Conservation (phyloP, 306 rosid species). For the Begonia fuchsioides region DNA sequence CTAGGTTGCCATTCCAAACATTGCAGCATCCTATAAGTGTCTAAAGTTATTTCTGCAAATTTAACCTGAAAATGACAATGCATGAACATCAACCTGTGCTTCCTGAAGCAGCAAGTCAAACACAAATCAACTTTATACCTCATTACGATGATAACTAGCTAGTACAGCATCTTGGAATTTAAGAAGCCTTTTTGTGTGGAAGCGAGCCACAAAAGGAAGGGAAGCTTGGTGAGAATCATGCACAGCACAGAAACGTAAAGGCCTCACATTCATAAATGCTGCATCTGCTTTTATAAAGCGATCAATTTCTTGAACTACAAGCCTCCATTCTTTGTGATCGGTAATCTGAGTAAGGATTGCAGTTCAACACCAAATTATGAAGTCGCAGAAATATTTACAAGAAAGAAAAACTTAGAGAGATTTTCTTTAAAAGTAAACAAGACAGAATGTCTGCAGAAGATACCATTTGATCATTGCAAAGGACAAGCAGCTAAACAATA, state of each 20-base stretch:
- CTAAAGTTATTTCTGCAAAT: slow-evolving; percentile 88
- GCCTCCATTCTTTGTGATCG: slow-evolving; percentile 89
- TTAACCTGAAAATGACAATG: slow-evolving; percentile 56
- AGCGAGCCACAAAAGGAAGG: slow-evolving; percentile 76
- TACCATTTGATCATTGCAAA: too few relatives aligned
- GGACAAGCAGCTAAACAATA: too few relatives aligned
- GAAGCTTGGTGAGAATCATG: slow-evolving; percentile 65
- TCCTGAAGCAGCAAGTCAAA: neutral
- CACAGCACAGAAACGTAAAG: slow-evolving; percentile 60
- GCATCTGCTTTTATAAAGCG: slow-evolving; percentile 65
- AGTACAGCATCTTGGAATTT: slow-evolving; percentile 75
- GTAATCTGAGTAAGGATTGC: slow-evolving; percentile 48
- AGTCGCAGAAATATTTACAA: slow-evolving; percentile 1
- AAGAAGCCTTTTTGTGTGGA: slow-evolving; percentile 84
- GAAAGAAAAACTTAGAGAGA: neutral
- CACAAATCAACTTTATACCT: slow-evolving; percentile 29
- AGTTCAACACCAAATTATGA: slow-evolving; percentile 19
- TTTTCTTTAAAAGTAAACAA: too few relatives aligned
- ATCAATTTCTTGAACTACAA: slow-evolving; percentile 84
- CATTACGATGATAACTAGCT: slow-evolving; percentile 84
- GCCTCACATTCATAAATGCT: slow-evolving; percentile 50
- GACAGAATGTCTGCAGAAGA: too few relatives aligned
- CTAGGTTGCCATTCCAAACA: slow-evolving; percentile 98
- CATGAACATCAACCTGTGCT: slow-evolving; percentile 17
- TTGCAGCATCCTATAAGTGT: slow-evolving; percentile 81